phyloP scores from a whole-genome alignment of 768 basidiomycete genomes.

The Lentinula sp. region DNA sequence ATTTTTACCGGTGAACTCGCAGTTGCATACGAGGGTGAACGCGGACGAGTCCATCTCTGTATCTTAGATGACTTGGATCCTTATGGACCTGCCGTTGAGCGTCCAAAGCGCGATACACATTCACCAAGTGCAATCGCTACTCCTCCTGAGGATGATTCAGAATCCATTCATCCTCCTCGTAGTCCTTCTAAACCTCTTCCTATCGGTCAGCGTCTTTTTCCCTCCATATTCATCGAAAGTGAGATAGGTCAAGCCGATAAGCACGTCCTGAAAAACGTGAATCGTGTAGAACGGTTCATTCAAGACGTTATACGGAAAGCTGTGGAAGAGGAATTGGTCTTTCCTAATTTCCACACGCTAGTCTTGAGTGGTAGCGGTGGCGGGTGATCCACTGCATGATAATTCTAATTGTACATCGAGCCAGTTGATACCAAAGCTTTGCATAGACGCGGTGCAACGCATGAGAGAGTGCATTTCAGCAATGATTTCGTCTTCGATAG shows the following conservation, averaged over 20 bases:
- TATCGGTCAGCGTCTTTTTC: conserved; percentile 77
- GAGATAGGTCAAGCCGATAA: conserved; percentile 96
- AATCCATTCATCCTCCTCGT: conserved; percentile 32
- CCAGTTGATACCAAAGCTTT: too few species aligned
- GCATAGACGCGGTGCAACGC: too few species aligned
- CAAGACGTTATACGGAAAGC: conserved; percentile 94
- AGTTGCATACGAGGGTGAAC: conserved; percentile 85
- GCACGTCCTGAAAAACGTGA: conserved; percentile 93
- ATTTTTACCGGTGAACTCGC: conserved; percentile 84
- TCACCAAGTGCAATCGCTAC: conserved; percentile 27
- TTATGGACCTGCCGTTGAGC: conserved; percentile 63
- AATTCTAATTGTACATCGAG: too few species aligned
- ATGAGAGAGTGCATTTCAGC: too few species aligned
- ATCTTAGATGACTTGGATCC: conserved; percentile 86
- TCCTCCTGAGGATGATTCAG: conserved; percentile 62
- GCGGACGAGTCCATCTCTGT: conserved; percentile 76
- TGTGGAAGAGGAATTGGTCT: conserved; percentile 92
- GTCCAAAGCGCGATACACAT: conserved; percentile 40
- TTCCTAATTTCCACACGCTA: conserved; percentile 90
- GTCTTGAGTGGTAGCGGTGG: conserved; percentile 31
- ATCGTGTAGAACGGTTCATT: conserved; percentile 91
- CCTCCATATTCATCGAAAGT: conserved; percentile 87
- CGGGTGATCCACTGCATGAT: not conserved
- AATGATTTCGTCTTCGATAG: too few species aligned
- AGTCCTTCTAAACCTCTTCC: conserved; percentile 59